Percentiles rank a stretch among this genome's conserved stretches.
Evolutionary conservation across 768 basidiomycete genomes (phyloP).

Genomic region (Lactarius akahatsu): DNA sequence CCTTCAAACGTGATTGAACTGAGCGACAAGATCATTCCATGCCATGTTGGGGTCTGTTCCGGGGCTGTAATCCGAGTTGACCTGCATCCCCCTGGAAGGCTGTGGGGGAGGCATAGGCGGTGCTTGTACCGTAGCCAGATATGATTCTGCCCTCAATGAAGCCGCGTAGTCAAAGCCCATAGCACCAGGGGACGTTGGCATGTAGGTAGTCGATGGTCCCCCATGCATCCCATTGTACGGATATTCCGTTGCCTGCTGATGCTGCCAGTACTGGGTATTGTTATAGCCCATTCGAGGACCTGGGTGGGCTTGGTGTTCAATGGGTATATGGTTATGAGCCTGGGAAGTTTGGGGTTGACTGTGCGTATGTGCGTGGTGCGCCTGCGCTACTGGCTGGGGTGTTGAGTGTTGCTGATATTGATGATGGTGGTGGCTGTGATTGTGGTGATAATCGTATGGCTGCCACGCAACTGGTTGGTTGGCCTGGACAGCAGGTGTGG

Average conservation of each 20-base stretch:
- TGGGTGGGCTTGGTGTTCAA: slow-evolving; percentile 22
- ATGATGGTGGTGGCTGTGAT: slow-evolving; percentile 11
- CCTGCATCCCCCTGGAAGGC: slow-evolving; percentile 15
- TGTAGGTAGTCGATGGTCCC: slow-evolving; percentile 10
- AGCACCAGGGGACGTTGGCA: slow-evolving; percentile 23
- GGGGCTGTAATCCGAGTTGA: slow-evolving; percentile 26
- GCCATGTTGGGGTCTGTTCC: slow-evolving; percentile 28
- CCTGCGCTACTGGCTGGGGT: slow-evolving; percentile 6
- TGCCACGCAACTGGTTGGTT: slow-evolving; percentile 13
- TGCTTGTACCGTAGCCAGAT: slow-evolving; percentile 18
- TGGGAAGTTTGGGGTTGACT: slow-evolving; percentile 15
- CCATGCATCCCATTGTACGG: slow-evolving; percentile 21
- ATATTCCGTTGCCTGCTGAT: slow-evolving; percentile 22
- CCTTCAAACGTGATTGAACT: slow-evolving; percentile 29
- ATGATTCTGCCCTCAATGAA: slow-evolving; percentile 27
- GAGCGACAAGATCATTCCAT: slow-evolving; percentile 30
- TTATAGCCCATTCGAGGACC: slow-evolving; percentile 22
- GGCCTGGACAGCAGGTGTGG: slow-evolving; percentile 6
- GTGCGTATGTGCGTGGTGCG: slow-evolving; percentile 16
- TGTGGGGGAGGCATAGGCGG: slow-evolving; percentile 17
- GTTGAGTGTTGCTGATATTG: slow-evolving; percentile 16
- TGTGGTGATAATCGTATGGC: slow-evolving; percentile 13
- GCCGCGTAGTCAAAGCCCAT: slow-evolving; percentile 30
- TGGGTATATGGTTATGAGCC: slow-evolving; percentile 17
- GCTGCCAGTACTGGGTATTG: slow-evolving; percentile 29